A percentile compares a stretch with the other conserved stretches of the same genome.
Conservation (phyloP, 2,329 filamentous ascomycete genomes). For the Colletotrichum godetiae region DNA sequence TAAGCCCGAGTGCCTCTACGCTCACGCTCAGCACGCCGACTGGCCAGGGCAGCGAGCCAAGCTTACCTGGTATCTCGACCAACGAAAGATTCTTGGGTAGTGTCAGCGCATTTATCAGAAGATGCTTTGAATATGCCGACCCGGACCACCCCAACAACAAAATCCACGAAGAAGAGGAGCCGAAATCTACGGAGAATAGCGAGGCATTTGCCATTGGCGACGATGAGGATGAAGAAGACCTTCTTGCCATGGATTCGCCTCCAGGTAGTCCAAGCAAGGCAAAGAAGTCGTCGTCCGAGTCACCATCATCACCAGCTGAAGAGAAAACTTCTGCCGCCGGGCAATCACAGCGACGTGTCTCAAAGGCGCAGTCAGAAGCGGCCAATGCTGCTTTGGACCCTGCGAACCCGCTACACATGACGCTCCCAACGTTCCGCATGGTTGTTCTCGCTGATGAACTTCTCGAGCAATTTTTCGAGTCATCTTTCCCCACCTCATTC, state of each 20-base stretch:
- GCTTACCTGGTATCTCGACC: conserved; percentile 66
- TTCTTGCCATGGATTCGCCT: conserved; percentile 69
- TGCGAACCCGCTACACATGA: conserved; percentile 93
- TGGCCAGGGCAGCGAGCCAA: conserved; percentile 50
- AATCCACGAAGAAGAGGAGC: conserved; percentile 47
- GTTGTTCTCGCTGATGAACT: conserved; percentile 96
- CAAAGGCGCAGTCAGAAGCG: conserved; percentile 76
- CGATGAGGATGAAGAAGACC: conserved; percentile 72
- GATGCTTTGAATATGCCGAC: conserved; percentile 98
- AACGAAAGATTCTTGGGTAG: conserved; percentile 93
- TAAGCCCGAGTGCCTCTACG: conserved; percentile 73
- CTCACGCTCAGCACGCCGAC: conserved; percentile 66
- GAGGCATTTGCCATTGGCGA: conserved; percentile 80
- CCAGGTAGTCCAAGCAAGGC: conserved; percentile 52
- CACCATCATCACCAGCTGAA: conserved; percentile 17
- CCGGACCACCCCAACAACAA: conserved; percentile 81
- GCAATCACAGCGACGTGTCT: conserved; percentile 52
- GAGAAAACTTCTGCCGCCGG: conserved; percentile 32
- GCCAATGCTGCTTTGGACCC: conserved; percentile 94
- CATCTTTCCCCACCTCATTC: conserved; percentile 93
- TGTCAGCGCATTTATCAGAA: conserved; percentile 93
- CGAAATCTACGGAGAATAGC: conserved; percentile 42
- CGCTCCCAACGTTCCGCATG: conserved; percentile 98
- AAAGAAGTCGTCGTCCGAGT: conserved; percentile 49
- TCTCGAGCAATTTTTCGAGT: conserved; percentile 97